Conservation (phyloP, 441 rosid species). For the Codiaeum variegatum region DNA sequence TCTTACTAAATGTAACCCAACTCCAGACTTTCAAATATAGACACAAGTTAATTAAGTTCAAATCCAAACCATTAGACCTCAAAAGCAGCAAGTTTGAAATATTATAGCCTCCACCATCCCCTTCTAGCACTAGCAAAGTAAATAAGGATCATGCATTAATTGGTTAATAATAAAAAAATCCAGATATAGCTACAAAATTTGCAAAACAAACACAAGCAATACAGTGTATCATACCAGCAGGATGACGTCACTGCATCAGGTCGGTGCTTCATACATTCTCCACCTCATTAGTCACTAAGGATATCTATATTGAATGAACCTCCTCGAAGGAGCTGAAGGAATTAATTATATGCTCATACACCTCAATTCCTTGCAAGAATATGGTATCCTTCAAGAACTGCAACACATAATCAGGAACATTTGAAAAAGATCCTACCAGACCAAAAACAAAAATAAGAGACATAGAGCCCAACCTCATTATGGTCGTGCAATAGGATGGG, state of each 20-base stretch:
- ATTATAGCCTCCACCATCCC: not conserved
- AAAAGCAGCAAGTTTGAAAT: not conserved
- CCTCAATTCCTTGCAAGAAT: conserved; percentile 73
- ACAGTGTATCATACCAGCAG: not conserved
- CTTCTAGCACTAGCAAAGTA: not conserved
- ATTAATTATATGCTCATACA: conserved; percentile 66
- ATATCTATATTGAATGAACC: conserved; percentile 30
- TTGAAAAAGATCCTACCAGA: not conserved
- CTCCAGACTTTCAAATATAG: not conserved
- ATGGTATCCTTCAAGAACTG: conserved; percentile 69
- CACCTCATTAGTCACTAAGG: conserved; percentile 9
- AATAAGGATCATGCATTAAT: not conserved
- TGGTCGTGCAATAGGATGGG: conserved; percentile 85
- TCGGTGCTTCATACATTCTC: not conserved
- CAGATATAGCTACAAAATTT: not conserved
- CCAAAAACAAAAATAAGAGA: not conserved
- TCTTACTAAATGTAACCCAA: not conserved
- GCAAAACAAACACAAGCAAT: not conserved
- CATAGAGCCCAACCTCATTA: conserved; percentile 54
- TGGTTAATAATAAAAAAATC: not conserved
- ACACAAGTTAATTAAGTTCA: not conserved
- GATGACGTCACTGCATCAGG: not conserved
- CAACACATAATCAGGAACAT: conserved; percentile 10
- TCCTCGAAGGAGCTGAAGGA: conserved; percentile 61
- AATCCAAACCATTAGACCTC: not conserved